These are phyloP conservation scores for Raffaelea arxii DNA, from an alignment of 2,329 filamentous ascomycete species.

Conservation along the genomic window DNA sequence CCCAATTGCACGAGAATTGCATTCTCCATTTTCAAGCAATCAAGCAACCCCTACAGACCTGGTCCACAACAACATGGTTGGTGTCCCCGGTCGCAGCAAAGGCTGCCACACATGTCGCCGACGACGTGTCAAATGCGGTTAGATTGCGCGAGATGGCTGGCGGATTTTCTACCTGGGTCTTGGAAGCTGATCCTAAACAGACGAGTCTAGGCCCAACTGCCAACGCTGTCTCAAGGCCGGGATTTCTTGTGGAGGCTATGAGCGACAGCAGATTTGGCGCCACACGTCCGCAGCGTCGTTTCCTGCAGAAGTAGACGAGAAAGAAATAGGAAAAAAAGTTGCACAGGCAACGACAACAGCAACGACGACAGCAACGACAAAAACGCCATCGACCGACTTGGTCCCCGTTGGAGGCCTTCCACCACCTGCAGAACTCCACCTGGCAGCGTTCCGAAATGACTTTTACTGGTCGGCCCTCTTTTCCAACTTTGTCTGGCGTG, in stretches of 20 bases:
- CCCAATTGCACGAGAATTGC: no score
- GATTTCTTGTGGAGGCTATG: background rate
- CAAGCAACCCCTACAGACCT: no score
- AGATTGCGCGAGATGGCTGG: no score
- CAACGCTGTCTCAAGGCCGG: background rate
- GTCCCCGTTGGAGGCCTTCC: no score
- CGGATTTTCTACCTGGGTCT: no score
- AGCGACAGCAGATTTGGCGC: background rate
- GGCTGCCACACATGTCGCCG: conserved; percentile 4
- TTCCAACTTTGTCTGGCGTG: background rate
- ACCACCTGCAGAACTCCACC: background rate
- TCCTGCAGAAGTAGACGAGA: background rate
- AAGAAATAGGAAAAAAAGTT: no score
- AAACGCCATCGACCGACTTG: no score
- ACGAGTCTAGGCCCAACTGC: background rate
- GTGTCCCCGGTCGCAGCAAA: conserved; percentile 4
- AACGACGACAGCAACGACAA: no score
- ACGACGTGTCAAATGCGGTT: conserved; percentile 2
- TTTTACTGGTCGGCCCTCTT: background rate
- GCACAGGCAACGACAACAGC: no score
- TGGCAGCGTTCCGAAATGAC: background rate
- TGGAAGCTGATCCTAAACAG: no score
- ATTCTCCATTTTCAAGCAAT: no score
- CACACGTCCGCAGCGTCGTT: conserved; percentile 1
- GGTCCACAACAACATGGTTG: conserved; percentile 4